Evolutionary conservation across 2,329 filamentous ascomycete species (phyloP).

Genomic region (Lizonia empirigonia): DNA sequence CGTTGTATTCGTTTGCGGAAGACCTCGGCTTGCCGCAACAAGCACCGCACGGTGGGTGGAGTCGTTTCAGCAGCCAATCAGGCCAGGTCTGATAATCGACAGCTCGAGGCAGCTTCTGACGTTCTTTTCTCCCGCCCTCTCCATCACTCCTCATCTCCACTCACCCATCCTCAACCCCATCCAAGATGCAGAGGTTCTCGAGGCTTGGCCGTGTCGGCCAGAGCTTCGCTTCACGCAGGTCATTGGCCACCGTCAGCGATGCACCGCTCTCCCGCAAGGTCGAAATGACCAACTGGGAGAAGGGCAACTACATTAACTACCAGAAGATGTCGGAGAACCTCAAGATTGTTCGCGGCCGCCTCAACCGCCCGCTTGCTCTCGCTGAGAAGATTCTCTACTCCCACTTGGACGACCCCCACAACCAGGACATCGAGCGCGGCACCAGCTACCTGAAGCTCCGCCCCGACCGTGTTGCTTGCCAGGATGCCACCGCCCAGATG

Average conservation of each 20-base stretch:
- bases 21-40: slow-evolving; percentile 33
- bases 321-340: slow-evolving; percentile 99
- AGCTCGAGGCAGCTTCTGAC: slow-evolving; percentile 43
- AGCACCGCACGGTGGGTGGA: slow-evolving; percentile 19
- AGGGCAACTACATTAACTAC: slow-evolving; percentile 98
- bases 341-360: slow-evolving; percentile 80
- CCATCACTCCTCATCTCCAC: slow-evolving; percentile 46
- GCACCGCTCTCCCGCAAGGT: slow-evolving; percentile 92
- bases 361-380: slow-evolving; percentile 92
- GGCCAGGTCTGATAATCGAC: slow-evolving; percentile 29
- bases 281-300: slow-evolving; percentile 96
- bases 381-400: slow-evolving; percentile 99
- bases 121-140: slow-evolving; percentile 42
- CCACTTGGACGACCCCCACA: slow-evolving; percentile 94
- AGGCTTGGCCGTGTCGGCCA: slow-evolving; percentile 71
- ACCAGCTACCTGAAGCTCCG: slow-evolving; percentile 95
- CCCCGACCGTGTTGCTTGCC: slow-evolving; percentile 96
- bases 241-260: slow-evolving; percentile 85
- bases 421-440: slow-evolving; percentile 95
- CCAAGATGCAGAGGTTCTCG: slow-evolving; percentile 72
- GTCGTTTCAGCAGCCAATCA: slow-evolving; percentile 42
- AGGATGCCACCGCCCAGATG: slow-evolving; percentile 99
- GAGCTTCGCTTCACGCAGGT: slow-evolving; percentile 65
- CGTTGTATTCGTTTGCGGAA: slow-evolving; percentile 21
- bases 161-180: slow-evolving; percentile 43